These are phyloP conservation scores for Camillea tinctor DNA, from an alignment of 2,329 filamentous ascomycete genomes.

Conservation along the genomic window DNA sequence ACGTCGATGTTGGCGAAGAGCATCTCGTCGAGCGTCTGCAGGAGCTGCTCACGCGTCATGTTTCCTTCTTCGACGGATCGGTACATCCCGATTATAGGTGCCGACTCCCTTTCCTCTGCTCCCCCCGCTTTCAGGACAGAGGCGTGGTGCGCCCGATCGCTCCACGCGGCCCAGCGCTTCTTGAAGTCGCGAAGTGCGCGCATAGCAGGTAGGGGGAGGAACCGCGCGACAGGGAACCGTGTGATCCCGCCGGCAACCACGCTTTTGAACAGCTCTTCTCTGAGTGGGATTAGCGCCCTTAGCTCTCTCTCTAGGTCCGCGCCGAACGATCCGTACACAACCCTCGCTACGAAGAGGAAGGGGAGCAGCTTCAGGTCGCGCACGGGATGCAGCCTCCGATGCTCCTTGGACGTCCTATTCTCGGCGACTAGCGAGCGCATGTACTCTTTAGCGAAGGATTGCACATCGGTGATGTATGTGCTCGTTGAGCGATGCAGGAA, in stretches of 20 bases:
- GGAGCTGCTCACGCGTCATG: constrained; percentile 33
- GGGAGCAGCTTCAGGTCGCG: constrained; percentile 32
- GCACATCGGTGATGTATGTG: too few species aligned
- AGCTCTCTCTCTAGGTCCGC: constrained; percentile 28
- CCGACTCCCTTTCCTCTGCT: not conserved
- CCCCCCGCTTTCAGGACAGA: not conserved
- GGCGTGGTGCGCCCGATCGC: constrained; percentile 22
- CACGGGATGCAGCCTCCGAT: constrained; percentile 20
- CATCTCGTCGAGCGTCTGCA: constrained; percentile 46
- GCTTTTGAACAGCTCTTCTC: constrained; percentile 34
- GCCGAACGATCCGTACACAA: constrained; percentile 36
- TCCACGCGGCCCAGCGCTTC: constrained; percentile 33
- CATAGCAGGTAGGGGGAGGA: constrained; percentile 28
- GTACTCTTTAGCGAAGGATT: too few species aligned
- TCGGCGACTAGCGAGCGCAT: too few species aligned
- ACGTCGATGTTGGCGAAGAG: constrained; percentile 36
- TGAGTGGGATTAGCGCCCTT: constrained; percentile 18
- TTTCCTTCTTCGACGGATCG: constrained; percentile 14
- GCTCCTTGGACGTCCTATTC: too few species aligned
- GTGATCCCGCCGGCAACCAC: constrained; percentile 37
- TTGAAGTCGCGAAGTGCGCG: constrained; percentile 28
- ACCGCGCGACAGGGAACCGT: constrained; percentile 26
- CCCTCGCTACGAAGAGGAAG: constrained; percentile 37
- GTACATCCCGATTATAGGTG: constrained; percentile 15
- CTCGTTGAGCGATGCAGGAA: too few species aligned